These are phyloP conservation scores for Quercus mongolica DNA, from an alignment of 306 rosid genomes.

Conservation along the genomic window DNA sequence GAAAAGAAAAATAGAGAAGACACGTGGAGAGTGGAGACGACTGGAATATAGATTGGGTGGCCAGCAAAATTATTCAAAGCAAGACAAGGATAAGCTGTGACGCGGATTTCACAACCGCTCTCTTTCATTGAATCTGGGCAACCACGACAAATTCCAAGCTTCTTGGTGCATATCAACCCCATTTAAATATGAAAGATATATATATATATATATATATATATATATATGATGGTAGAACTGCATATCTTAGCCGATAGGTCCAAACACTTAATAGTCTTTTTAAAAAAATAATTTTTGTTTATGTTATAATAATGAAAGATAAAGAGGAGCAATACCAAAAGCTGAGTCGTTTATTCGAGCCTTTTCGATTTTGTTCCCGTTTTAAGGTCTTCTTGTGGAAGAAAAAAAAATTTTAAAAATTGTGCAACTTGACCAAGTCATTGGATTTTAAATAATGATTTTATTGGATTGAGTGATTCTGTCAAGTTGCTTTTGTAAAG, in stretches of 20 bases:
- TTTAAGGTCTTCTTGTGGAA: not conserved
- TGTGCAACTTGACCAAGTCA: not conserved
- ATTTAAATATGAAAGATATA: not conserved
- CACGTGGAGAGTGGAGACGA: slow-evolving; percentile 8
- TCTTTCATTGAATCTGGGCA: slow-evolving; percentile 21
- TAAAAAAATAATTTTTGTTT: too few species aligned
- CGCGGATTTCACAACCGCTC: slow-evolving; percentile 49
- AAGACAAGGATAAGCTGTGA: slow-evolving; percentile 32
- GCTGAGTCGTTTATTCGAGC: slow-evolving; percentile 5
- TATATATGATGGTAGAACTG: not conserved
- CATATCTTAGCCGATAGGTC: not conserved
- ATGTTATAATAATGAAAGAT: not conserved
- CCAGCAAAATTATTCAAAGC: slow-evolving; percentile 34
- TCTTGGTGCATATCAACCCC: slow-evolving; percentile 41
- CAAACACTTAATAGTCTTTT: not conserved
- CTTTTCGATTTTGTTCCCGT: not conserved
- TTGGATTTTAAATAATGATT: not conserved
- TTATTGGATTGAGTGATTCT: not conserved
- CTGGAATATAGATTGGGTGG: slow-evolving; percentile 21
- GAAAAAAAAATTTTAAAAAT: not conserved
- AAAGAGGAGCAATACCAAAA: not conserved
- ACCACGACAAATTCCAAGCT: slow-evolving; percentile 43
- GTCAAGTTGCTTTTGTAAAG: not conserved
- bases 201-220: not conserved
- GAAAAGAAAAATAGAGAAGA: not conserved